A percentile compares a stretch with the other conserved stretches of the same genome.
Evolutionary conservation across 371 early-diverging fungal genomes (phyloP).

Genomic region (Blakeslea trispora): DNA sequence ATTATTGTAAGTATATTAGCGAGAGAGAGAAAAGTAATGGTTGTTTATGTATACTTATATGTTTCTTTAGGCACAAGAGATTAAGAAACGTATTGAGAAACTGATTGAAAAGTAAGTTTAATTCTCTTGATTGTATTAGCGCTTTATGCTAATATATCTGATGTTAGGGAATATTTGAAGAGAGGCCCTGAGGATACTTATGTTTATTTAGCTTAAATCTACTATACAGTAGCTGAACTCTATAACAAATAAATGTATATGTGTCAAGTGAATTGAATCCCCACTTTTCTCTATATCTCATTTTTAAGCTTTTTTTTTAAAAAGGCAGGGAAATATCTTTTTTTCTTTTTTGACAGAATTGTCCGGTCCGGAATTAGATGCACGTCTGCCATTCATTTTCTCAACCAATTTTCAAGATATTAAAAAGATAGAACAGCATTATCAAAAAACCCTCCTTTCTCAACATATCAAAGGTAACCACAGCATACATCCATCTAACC

Average conservation of each 20-base stretch:
- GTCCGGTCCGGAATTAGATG: too few species aligned
- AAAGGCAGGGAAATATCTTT: too few species aligned
- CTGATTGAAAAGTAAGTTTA: conserved; percentile 73
- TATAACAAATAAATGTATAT: too few species aligned
- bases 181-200: conserved; percentile 33
- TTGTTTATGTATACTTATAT: not conserved
- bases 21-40: too few species aligned
- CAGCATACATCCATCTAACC: conserved; percentile 5
- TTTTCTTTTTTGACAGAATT: too few species aligned
- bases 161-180: conserved; percentile 35
- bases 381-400: too few species aligned
- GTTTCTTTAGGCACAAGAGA: conserved; percentile 58
- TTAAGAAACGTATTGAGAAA: conserved; percentile 89
- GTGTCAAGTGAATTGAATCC: too few species aligned
- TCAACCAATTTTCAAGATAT: too few species aligned
- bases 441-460: conserved; percentile 5
- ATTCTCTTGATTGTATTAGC: not conserved
- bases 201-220: conserved; percentile 24
- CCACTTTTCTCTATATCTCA: too few species aligned
- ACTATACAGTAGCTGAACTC: not conserved
- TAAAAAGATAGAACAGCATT: not conserved
- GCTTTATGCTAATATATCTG: too few species aligned
- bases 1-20: conserved; percentile 74
- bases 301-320: too few species aligned
- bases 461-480: conserved; percentile 6